Conservation (phyloP, 345 rosid genomes). For the Camelina neglecta region DNA sequence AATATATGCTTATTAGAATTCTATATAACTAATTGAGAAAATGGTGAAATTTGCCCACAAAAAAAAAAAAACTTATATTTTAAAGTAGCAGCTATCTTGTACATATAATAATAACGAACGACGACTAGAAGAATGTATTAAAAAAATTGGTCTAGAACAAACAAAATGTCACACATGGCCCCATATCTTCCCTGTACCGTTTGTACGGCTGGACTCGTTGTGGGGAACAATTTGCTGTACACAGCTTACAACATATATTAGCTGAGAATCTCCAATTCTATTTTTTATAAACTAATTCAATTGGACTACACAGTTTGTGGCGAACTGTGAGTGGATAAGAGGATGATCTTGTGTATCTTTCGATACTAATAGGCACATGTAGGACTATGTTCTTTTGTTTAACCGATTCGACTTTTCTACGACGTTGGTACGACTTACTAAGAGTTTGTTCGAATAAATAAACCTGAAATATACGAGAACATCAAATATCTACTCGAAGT, state of each 20-base stretch:
- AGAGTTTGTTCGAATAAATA: background rate
- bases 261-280: constrained; percentile 14
- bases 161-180: constrained; percentile 22
- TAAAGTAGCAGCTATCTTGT: background rate
- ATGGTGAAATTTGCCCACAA: background rate
- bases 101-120: background rate
- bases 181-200: constrained; percentile 26
- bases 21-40: background rate
- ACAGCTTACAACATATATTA: constrained; percentile 30
- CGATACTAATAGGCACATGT: background rate
- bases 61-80: too few relatives aligned
- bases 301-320: background rate
- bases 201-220: constrained; percentile 40
- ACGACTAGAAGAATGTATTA: background rate
- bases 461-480: background rate
- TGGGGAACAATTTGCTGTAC: constrained; percentile 27
- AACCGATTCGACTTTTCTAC: background rate
- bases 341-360: constrained; percentile 16
- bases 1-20: too few relatives aligned
- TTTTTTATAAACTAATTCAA: background rate
- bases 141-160: background rate
- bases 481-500: too few relatives aligned
- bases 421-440: constrained; percentile 4
- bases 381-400: background rate
- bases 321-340: background rate